Conservation (phyloP, 345 rosid species). For the Salix arbutifolia region DNA sequence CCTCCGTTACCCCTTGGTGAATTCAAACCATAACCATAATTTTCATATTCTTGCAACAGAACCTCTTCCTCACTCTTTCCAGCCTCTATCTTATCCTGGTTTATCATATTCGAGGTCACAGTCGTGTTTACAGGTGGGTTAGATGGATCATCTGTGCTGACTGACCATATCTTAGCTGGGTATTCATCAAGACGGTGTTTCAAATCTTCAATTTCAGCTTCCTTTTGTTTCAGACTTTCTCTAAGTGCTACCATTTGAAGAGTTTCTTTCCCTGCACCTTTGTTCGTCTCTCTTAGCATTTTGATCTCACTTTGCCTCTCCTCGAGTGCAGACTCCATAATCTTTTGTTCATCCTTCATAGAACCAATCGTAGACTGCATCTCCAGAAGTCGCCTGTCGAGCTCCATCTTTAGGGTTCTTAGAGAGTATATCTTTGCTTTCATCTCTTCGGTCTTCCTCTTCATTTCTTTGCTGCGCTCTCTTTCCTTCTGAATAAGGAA, state of each 20-base stretch:
- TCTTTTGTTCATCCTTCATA: constrained; percentile 48
- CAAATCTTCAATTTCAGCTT: constrained; percentile 41
- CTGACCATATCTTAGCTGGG: constrained; percentile 27
- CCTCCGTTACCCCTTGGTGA: neutral
- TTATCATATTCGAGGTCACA: neutral
- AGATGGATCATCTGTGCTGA: constrained; percentile 27
- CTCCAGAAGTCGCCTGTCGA: constrained; percentile 39
- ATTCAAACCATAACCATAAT: neutral
- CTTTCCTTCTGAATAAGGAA: constrained; percentile 42
- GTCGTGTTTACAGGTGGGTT: constrained; percentile 16
- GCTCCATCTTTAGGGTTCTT: constrained; percentile 48
- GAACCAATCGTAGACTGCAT: constrained; percentile 53
- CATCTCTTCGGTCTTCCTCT: constrained; percentile 41
- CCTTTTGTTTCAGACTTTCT: constrained; percentile 48
- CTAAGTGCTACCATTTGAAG: constrained; percentile 25
- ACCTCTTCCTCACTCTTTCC: neutral
- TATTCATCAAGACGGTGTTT: constrained; percentile 33
- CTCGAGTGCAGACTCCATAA: constrained; percentile 41
- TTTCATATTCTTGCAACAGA: neutral
- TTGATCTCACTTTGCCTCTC: constrained; percentile 44
- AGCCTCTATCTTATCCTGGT: constrained; percentile 6
- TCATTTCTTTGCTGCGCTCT: constrained; percentile 39
- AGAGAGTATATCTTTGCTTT: constrained; percentile 37
- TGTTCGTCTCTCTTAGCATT: constrained; percentile 23
- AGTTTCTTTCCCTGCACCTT: constrained; percentile 16